Evolutionary conservation across 257 asterid species (phyloP).

Genomic region (Przewalskia tangutica): DNA sequence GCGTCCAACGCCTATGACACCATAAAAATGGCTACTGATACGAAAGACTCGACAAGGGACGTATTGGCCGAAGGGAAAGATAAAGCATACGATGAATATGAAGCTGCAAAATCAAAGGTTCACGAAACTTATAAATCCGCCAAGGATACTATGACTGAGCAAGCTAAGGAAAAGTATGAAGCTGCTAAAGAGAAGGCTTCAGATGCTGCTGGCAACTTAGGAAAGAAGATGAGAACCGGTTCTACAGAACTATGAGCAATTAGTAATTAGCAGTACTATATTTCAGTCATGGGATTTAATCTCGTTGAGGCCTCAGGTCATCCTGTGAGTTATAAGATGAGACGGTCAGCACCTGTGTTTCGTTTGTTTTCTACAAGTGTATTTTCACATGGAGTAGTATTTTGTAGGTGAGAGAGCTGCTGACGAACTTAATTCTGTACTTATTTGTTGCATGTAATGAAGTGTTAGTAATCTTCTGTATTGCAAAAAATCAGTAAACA

Average conservation of each 20-base stretch:
- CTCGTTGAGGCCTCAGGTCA: neutral
- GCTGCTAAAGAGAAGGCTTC: conserved; percentile 50
- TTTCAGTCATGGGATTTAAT: too few relatives aligned
- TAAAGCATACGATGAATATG: conserved; percentile 4
- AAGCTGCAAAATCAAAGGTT: conserved; percentile 23
- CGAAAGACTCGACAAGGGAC: conserved; percentile 3
- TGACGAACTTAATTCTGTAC: neutral
- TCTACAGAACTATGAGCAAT: conserved; percentile 19
- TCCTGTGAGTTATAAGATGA: neutral
- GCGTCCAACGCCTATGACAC: neutral
- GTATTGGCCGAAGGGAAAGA: conserved; percentile 13
- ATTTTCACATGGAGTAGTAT: neutral
- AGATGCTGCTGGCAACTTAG: conserved; percentile 32
- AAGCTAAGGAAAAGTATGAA: conserved; percentile 33
- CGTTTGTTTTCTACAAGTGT: neutral
- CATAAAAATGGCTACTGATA: conserved; percentile 28
- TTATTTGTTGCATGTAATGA: neutral
- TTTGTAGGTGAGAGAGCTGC: neutral
- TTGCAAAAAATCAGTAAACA: too few relatives aligned
- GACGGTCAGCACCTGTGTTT: neutral
- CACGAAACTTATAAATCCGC: conserved; percentile 19
- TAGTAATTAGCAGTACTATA: neutral
- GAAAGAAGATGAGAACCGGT: conserved; percentile 20
- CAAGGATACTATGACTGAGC: conserved; percentile 21
- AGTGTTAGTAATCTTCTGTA: too few relatives aligned